phyloP scores from a whole-genome alignment of 176 grass and related monocot species.

The Alopecurus myosuroides region DNA sequence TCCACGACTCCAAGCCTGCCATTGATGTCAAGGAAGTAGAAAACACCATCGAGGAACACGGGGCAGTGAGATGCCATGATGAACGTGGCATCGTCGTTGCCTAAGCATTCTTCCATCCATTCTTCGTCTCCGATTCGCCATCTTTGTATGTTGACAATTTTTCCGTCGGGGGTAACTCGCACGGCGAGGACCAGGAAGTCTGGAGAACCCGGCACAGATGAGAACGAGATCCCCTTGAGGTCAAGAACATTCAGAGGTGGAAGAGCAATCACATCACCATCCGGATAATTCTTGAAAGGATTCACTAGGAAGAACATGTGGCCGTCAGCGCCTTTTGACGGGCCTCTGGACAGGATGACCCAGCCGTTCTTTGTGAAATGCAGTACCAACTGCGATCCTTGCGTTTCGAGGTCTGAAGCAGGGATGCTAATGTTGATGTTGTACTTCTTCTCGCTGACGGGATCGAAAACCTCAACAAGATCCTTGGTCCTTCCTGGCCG shows the following conservation, averaged over 20 bases:
- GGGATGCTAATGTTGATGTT: background rate
- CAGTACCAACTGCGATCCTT: background rate
- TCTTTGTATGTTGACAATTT: background rate
- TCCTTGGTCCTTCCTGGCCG: background rate
- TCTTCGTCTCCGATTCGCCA: background rate
- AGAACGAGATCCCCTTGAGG: background rate
- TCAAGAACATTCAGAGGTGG: background rate
- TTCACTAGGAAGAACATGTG: background rate
- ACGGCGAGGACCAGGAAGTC: background rate
- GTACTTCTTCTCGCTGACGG: background rate
- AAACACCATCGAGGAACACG: background rate
- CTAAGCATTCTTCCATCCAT: background rate
- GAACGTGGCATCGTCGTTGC: background rate
- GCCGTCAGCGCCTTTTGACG: too few relatives aligned
- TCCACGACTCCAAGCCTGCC: constrained; percentile 16
- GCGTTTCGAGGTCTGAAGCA: background rate
- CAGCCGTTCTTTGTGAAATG: background rate
- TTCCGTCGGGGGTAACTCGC: background rate
- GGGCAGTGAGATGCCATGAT: background rate
- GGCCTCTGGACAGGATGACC: background rate
- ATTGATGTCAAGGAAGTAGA: background rate
- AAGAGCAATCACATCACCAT: background rate
- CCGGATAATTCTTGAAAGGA: background rate
- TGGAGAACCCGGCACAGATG: background rate
- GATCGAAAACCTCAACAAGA: background rate